Percentiles rank a stretch among this genome's conserved stretches.
These are phyloP conservation scores for Fusarium hainanense DNA, from an alignment of 2,329 filamentous ascomycete genomes.

Conservation along the genomic window DNA sequence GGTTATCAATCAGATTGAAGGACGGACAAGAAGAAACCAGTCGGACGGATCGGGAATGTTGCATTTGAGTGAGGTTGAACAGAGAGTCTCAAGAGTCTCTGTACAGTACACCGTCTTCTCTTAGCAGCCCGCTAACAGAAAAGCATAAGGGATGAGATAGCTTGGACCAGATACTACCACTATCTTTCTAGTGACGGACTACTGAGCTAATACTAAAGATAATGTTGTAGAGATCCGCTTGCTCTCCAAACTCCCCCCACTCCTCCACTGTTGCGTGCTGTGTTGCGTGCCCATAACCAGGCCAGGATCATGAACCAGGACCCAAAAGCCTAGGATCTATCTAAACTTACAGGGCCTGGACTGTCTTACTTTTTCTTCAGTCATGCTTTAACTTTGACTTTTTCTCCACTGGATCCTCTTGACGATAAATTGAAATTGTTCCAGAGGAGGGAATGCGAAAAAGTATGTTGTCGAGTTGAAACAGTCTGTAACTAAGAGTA, in stretches of 20 bases:
- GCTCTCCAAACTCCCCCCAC: conserved; percentile 15
- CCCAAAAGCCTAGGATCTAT: neutral
- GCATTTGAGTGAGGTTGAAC: conserved; percentile 8
- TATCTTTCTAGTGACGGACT: neutral
- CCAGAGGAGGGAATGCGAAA: neutral
- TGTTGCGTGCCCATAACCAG: conserved; percentile 26
- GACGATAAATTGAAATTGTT: conserved; percentile 7
- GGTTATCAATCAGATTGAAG: conserved; percentile 1
- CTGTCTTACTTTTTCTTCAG: neutral
- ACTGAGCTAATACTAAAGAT: neutral
- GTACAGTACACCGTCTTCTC: neutral
- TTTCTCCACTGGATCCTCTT: conserved; percentile 11
- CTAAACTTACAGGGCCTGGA: conserved; percentile 15
- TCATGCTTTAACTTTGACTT: conserved; percentile 6
- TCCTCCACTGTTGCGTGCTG: conserved; percentile 33
- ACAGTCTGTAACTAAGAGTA: neutral
- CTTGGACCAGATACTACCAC: neutral
- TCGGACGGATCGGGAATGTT: conserved; percentile 18
- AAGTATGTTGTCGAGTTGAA: neutral
- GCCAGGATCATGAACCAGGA: conserved; percentile 3
- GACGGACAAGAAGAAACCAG: conserved; percentile 9
- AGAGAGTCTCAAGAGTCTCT: neutral
- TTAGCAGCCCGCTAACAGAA: neutral
- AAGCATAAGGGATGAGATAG: neutral
- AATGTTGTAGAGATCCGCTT: conserved; percentile 18